phyloP scores from a whole-genome alignment of 495 filamentous ascomycete species.

The Penicillium pulvis region DNA sequence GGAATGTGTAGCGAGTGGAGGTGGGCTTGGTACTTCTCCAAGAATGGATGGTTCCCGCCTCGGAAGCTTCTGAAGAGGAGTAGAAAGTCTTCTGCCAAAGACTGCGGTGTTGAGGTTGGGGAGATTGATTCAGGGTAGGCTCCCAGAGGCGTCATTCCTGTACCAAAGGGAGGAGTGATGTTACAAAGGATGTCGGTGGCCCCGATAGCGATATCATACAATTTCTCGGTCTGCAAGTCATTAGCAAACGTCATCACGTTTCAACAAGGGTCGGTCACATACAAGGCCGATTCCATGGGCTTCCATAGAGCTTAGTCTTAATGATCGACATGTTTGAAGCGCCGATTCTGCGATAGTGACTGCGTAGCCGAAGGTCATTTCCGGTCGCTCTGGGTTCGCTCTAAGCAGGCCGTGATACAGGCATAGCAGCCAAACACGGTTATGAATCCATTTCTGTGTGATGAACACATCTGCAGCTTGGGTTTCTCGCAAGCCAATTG shows the following conservation, averaged over 20 bases:
- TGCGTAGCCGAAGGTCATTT: conserved; percentile 68
- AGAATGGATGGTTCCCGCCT: conserved; percentile 43
- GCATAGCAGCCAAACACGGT: conserved; percentile 74
- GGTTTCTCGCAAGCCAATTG: conserved; percentile 60
- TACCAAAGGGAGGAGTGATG: conserved; percentile 28
- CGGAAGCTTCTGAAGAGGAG: conserved; percentile 39
- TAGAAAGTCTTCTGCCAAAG: conserved; percentile 37
- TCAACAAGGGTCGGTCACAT: conserved; percentile 23
- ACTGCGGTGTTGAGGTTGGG: conserved; percentile 27
- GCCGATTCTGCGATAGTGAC: conserved; percentile 68
- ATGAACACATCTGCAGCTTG: conserved; percentile 70
- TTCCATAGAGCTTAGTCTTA: conserved; percentile 64
- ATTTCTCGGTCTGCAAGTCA: conserved; percentile 38
- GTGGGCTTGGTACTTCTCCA: conserved; percentile 39
- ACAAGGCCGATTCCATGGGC: conserved; percentile 73
- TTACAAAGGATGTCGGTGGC: conserved; percentile 41
- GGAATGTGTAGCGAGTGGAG: conserved; percentile 30
- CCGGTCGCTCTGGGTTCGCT: conserved; percentile 52
- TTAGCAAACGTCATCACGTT: conserved; percentile 14
- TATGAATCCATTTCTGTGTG: conserved; percentile 84
- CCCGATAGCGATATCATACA: conserved; percentile 44
- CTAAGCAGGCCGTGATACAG: conserved; percentile 56
- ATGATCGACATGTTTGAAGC: conserved; percentile 65
- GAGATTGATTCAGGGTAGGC: conserved; percentile 23
- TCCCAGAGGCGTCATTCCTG: conserved; percentile 16